Evolutionary conservation across 2,329 filamentous ascomycete species (phyloP).

Genomic region (Helotiales sp.): DNA sequence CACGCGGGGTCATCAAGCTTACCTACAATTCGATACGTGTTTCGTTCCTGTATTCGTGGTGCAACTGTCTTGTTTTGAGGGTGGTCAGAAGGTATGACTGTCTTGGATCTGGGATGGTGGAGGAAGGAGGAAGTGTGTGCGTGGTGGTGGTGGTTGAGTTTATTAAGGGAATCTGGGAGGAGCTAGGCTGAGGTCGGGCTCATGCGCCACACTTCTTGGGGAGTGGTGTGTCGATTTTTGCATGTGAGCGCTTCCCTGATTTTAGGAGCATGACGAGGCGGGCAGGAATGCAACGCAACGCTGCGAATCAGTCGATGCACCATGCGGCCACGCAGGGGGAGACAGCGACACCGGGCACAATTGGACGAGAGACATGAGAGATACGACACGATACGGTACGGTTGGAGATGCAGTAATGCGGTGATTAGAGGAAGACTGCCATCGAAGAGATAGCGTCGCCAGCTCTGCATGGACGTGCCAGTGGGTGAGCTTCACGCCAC

Average conservation of each 20-base stretch:
- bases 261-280: conserved; percentile 10
- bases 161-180: neutral
- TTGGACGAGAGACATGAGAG: neutral
- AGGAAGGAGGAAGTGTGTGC: neutral
- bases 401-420: neutral
- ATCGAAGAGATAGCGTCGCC: neutral
- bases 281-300: neutral
- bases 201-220: conserved; percentile 14
- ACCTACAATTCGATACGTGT: conserved; percentile 3
- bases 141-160: neutral
- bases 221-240: conserved; percentile 2
- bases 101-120: conserved; percentile 8
- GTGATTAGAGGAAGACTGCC: neutral
- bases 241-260: conserved; percentile 16
- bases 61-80: neutral
- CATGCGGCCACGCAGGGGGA: neutral
- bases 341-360: neutral
- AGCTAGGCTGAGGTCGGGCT: neutral
- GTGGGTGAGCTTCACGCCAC: conserved; percentile 4
- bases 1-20: neutral
- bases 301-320: neutral
- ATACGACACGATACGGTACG: too few relatives aligned
- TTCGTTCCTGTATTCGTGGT: neutral
- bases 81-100: conserved; percentile 15
- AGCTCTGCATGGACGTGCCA: too few relatives aligned